A percentile compares a stretch with the other conserved stretches of the same genome.
Conservation (phyloP, 768 basidiomycete genomes). For the Hericium alpestre region DNA sequence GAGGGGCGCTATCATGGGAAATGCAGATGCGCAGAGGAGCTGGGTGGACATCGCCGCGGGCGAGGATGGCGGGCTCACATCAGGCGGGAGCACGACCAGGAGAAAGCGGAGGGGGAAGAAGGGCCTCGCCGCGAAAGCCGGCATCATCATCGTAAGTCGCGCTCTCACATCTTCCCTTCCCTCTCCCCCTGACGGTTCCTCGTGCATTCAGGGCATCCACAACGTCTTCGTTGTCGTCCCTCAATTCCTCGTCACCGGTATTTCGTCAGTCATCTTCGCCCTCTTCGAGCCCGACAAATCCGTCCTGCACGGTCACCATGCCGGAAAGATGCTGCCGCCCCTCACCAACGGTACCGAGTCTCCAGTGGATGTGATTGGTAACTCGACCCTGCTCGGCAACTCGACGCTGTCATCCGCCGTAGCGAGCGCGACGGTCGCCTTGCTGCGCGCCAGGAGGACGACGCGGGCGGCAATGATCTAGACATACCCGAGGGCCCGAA, state of each 20-base stretch:
- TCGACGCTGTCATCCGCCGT: background rate
- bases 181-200: background rate
- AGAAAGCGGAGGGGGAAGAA: background rate
- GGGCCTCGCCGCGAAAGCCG: conserved; percentile 70
- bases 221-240: conserved; percentile 91
- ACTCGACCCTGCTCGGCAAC: background rate
- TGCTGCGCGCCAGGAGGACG: conserved; percentile 8
- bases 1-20: conserved; percentile 9
- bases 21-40: conserved; percentile 8
- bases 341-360: background rate
- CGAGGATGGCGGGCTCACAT: background rate
- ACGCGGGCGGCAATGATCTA: conserved; percentile 4
- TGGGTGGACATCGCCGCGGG: conserved; percentile 6
- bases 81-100: background rate
- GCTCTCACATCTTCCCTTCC: background rate
- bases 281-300: conserved; percentile 61
- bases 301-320: conserved; percentile 13
- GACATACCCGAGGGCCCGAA: conserved; percentile 19
- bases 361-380: too few species aligned
- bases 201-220: conserved; percentile 69
- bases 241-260: conserved; percentile 83
- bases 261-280: conserved; percentile 80
- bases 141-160: conserved; percentile 66
- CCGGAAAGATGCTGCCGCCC: conserved; percentile 5
- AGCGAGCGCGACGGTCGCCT: background rate